Evolutionary conservation across 495 filamentous ascomycete species (phyloP).

Genomic region (Penicillium bialowiezense): DNA sequence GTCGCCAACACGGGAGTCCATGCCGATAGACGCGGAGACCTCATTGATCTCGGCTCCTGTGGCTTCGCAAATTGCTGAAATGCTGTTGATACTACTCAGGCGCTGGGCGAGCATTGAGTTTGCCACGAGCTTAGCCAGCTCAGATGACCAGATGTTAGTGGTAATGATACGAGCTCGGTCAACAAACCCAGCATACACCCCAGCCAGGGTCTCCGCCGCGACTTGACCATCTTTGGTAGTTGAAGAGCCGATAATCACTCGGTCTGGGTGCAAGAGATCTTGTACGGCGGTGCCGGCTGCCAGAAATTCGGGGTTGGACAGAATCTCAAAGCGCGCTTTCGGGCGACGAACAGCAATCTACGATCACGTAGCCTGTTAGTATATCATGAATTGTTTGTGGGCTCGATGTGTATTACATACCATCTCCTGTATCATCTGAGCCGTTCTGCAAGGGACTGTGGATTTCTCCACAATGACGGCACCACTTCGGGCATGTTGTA

Average conservation of each 20-base stretch:
- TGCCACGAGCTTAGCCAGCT: constrained; percentile 72
- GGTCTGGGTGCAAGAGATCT: constrained; percentile 65
- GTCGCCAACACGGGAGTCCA: constrained; percentile 64
- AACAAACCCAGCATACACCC: constrained; percentile 69
- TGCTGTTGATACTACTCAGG: constrained; percentile 76
- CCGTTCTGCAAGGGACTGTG: constrained; percentile 75
- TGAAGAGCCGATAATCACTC: constrained; percentile 69
- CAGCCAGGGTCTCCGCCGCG: constrained; percentile 59
- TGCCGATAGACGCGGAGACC: constrained; percentile 62
- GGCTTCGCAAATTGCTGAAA: constrained; percentile 73
- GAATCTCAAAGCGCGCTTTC: constrained; percentile 67
- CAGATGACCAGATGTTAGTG: constrained; percentile 73
- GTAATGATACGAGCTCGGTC: constrained; percentile 59
- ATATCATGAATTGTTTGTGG: neutral
- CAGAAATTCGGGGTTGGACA: constrained; percentile 80
- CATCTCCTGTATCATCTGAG: constrained; percentile 62
- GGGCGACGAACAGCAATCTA: constrained; percentile 14
- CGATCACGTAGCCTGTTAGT: neutral
- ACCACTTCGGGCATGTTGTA: constrained; percentile 57
- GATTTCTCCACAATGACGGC: constrained; percentile 79
- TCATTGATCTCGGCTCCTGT: constrained; percentile 72
- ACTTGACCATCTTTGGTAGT: constrained; percentile 48
- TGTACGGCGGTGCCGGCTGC: constrained; percentile 72
- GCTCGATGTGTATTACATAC: constrained; percentile 44
- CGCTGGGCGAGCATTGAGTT: constrained; percentile 80